Conservation (phyloP, 768 basidiomycete species). For the Cystobasidium ongulense region DNA sequence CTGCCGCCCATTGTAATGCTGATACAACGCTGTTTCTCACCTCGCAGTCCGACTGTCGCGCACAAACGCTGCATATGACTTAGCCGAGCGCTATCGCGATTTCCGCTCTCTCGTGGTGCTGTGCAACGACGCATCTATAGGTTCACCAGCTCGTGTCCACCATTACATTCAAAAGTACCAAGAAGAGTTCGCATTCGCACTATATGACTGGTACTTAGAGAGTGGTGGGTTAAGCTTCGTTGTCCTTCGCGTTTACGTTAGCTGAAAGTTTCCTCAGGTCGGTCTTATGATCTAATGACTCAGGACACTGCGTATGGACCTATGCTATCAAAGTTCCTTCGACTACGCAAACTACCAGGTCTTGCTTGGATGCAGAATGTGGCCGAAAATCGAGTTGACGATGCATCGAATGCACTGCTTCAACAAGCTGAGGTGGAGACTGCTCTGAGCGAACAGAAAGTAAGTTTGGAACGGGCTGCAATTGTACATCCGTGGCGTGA, state of each 20-base stretch:
- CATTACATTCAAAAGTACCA: conserved; percentile 68
- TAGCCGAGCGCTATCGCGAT: conserved; percentile 81
- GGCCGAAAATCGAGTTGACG: conserved; percentile 58
- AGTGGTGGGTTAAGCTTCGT: conserved; percentile 54
- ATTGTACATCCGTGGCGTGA: too few relatives aligned
- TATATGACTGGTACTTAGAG: conserved; percentile 89
- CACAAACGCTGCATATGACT: conserved; percentile 61
- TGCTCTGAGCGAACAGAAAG: conserved; percentile 67
- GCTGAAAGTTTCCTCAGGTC: conserved; percentile 51
- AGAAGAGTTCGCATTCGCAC: conserved; percentile 73
- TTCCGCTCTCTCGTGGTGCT: conserved; percentile 76
- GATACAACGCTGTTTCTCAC: not conserved
- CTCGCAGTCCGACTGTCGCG: conserved; percentile 59
- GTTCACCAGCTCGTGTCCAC: conserved; percentile 48
- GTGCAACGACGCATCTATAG: conserved; percentile 56
- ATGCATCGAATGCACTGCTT: conserved; percentile 60
- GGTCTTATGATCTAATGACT: conserved; percentile 70
- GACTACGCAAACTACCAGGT: conserved; percentile 53
- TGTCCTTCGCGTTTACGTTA: not conserved
- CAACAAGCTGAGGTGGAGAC: conserved; percentile 55
- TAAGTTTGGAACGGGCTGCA: conserved; percentile 45
- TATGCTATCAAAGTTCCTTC: conserved; percentile 68
- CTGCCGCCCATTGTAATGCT: not conserved
- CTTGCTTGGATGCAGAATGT: conserved; percentile 78
- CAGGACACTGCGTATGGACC: conserved; percentile 58